phyloP scores from a whole-genome alignment of 306 rosid species.

The Malus orientalis region DNA sequence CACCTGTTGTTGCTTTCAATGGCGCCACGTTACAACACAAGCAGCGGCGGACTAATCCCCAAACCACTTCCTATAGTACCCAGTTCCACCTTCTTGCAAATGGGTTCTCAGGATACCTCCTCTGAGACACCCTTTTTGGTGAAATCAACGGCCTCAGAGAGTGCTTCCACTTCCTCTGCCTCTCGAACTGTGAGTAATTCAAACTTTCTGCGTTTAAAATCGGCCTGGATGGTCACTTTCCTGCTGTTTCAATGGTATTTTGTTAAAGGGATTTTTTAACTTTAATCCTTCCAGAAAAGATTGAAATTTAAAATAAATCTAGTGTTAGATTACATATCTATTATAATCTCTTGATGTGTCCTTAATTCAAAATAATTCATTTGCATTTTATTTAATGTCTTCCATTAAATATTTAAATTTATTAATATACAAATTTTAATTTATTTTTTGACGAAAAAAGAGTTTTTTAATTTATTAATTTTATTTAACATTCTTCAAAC shows the following conservation, averaged over 20 bases:
- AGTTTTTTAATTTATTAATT: too few relatives aligned
- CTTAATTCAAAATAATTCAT: too few relatives aligned
- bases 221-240: background rate
- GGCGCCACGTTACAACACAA: slow-evolving; percentile 3
- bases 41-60: slow-evolving; percentile 6
- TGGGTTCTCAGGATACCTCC: slow-evolving; percentile 24
- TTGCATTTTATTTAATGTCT: too few relatives aligned
- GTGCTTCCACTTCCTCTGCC: slow-evolving; percentile 40
- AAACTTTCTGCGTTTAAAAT: background rate
- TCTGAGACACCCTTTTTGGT: slow-evolving; percentile 18
- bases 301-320: too few relatives aligned
- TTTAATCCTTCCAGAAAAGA: too few relatives aligned
- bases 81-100: slow-evolving; percentile 30
- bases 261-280: background rate
- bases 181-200: slow-evolving; percentile 39
- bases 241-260: background rate
- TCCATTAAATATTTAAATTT: too few relatives aligned
- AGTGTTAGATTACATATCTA: too few relatives aligned
- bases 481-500: too few relatives aligned
- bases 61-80: background rate
- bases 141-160: slow-evolving; percentile 39
- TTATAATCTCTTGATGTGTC: too few relatives aligned
- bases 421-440: too few relatives aligned
- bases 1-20: slow-evolving; percentile 23
- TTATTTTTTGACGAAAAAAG: too few relatives aligned